Percentiles rank a stretch among this genome's conserved stretches.
phyloP scores from a whole-genome alignment of 2,329 filamentous ascomycete species.

The Cladophialophora carrionii region DNA sequence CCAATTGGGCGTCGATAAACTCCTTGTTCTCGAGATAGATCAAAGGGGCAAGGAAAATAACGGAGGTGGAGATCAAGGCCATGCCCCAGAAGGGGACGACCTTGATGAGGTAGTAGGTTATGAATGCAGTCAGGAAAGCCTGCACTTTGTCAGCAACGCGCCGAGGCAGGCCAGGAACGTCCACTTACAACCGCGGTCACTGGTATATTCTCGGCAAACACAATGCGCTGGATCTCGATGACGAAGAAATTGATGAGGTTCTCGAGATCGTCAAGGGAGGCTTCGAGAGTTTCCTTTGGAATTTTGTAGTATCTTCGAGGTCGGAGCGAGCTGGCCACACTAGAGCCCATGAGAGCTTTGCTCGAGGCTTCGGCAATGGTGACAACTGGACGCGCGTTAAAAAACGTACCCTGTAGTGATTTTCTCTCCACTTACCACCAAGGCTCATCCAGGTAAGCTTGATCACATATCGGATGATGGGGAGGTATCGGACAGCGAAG shows the following conservation, averaged over 20 bases:
- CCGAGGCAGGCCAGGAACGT: background rate
- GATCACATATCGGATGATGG: constrained; percentile 64
- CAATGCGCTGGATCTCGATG: constrained; percentile 67
- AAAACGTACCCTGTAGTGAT: background rate
- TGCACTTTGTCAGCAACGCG: constrained; percentile 40
- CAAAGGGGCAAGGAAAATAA: constrained; percentile 63
- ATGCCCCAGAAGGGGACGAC: constrained; percentile 68
- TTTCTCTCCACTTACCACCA: constrained; percentile 54
- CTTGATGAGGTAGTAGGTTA: constrained; percentile 68
- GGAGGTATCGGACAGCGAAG: constrained; percentile 65
- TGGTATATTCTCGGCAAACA: constrained; percentile 68
- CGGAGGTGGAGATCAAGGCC: constrained; percentile 58
- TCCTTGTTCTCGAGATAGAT: constrained; percentile 69
- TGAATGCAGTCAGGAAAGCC: constrained; percentile 63
- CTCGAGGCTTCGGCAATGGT: constrained; percentile 62
- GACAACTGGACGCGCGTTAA: constrained; percentile 44
- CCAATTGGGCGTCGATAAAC: constrained; percentile 63
- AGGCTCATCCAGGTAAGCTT: constrained; percentile 63
- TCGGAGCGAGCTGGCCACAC: constrained; percentile 63
- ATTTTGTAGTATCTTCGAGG: constrained; percentile 69
- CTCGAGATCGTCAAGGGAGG: constrained; percentile 63
- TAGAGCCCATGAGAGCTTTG: constrained; percentile 59
- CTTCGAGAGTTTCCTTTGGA: constrained; percentile 65
- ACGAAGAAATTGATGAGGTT: constrained; percentile 70
- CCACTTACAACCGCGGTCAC: constrained; percentile 62